Conservation (phyloP, 1,284 basidiomycete species). For the Golubevia pallescens region DNA sequence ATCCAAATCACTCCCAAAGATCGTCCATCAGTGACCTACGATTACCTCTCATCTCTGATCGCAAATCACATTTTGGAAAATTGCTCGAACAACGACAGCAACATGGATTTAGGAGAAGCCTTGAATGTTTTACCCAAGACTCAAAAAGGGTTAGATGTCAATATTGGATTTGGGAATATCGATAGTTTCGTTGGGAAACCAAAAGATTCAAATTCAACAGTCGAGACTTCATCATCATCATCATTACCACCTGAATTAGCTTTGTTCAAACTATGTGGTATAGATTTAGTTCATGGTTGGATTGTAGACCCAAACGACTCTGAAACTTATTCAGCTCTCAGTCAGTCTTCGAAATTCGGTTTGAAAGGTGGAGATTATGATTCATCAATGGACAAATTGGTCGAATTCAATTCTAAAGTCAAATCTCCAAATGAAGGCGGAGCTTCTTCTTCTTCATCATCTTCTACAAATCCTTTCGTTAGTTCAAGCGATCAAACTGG, state of each 20-base stretch:
- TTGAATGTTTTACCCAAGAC: constrained; percentile 82
- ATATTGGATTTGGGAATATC: constrained; percentile 37
- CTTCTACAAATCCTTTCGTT: neutral
- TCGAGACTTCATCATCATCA: too few relatives aligned
- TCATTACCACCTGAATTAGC: constrained; percentile 73
- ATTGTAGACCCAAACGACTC: constrained; percentile 77
- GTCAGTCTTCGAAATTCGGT: neutral
- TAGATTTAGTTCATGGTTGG: constrained; percentile 87
- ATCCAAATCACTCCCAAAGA: constrained; percentile 68
- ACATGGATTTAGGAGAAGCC: constrained; percentile 74
- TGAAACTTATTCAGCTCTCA: constrained; percentile 66
- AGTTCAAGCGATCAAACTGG: constrained; percentile 13
- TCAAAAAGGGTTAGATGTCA: constrained; percentile 69
- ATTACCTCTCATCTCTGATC: constrained; percentile 79
- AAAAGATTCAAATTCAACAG: too few relatives aligned
- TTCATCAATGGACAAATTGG: constrained; percentile 3
- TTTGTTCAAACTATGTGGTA: constrained; percentile 80
- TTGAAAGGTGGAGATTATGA: constrained; percentile 19
- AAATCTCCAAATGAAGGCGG: too few relatives aligned
- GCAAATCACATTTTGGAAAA: constrained; percentile 78
- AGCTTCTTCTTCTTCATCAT: neutral
- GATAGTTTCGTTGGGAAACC: constrained; percentile 36
- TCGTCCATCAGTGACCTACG: constrained; percentile 77
- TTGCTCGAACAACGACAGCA: constrained; percentile 67
- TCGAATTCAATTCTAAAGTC: too few relatives aligned